Evolutionary conservation across 352 stramenopile genomes (phyloP).

Genomic region (Halophytophthora batemanensis): DNA sequence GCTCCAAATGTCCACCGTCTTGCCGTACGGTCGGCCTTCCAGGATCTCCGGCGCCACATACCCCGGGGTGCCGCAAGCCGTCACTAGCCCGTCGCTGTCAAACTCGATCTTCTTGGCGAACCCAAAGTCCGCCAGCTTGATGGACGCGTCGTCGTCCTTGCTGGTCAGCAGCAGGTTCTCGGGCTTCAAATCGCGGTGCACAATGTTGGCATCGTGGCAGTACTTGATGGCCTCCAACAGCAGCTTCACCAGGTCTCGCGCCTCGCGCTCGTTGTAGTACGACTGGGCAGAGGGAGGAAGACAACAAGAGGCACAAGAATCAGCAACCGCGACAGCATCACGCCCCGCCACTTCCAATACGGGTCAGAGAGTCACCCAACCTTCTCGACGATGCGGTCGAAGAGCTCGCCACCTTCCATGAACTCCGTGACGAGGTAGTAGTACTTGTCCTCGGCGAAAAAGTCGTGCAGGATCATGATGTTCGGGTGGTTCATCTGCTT

Average conservation of each 20-base stretch:
- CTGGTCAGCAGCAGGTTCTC: slow-evolving; percentile 94
- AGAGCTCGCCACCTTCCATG: slow-evolving; percentile 88
- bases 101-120: slow-evolving; percentile 82
- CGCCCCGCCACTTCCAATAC: no score
- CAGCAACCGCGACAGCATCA: no score
- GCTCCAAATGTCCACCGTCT: slow-evolving; percentile 96
- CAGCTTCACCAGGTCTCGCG: slow-evolving; percentile 79
- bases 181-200: slow-evolving; percentile 96
- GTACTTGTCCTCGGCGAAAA: slow-evolving; percentile 70
- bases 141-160: slow-evolving; percentile 77
- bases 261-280: slow-evolving; percentile 90
- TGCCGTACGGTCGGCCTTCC: slow-evolving; percentile 92
- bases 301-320: no score
- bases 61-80: slow-evolving; percentile 91
- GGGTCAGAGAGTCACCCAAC: no score
- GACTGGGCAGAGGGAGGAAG: no score
- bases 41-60: slow-evolving; percentile 97
- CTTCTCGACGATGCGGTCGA: slow-evolving; percentile 92
- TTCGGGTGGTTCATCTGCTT: slow-evolving; percentile 81
- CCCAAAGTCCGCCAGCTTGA: slow-evolving; percentile 95
- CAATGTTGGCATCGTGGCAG: slow-evolving; percentile 86
- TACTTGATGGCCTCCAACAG: slow-evolving; percentile 85
- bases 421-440: slow-evolving; percentile 90
- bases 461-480: slow-evolving; percentile 86
- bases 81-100: slow-evolving; percentile 84